phyloP scores from a whole-genome alignment of 345 rosid genomes.

The Lenwebbia sp. region DNA sequence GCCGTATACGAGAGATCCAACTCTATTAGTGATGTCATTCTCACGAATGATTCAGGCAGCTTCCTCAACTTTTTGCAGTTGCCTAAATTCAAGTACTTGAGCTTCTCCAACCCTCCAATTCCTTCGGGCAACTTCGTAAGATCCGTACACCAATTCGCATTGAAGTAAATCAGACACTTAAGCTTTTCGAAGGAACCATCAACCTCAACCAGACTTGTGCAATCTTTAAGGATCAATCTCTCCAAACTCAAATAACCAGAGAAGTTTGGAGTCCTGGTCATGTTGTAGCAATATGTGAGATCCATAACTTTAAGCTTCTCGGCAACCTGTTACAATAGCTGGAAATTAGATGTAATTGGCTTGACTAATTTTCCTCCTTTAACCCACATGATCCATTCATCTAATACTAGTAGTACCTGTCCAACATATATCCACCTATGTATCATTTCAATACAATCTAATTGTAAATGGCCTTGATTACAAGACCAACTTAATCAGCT shows the following conservation, averaged over 20 bases:
- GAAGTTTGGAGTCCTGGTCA: constrained; percentile 12
- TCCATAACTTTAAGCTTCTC: constrained; percentile 12
- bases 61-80: background rate
- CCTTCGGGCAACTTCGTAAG: background rate
- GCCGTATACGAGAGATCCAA: background rate
- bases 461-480: background rate
- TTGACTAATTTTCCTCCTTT: background rate
- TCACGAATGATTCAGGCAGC: background rate
- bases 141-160: background rate
- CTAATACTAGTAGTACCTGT: background rate
- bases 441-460: background rate
- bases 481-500: background rate
- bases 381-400: background rate
- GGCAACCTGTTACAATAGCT: constrained; percentile 1
- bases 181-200: constrained; percentile 14
- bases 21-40: background rate
- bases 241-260: constrained; percentile 8
- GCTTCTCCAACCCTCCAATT: background rate
- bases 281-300: constrained; percentile 4
- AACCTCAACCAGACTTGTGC: constrained; percentile 7
- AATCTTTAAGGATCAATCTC: constrained; percentile 12
- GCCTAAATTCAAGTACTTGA: background rate
- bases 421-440: background rate
- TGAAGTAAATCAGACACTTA: background rate
- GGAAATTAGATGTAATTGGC: background rate